phyloP scores from a whole-genome alignment of 2,329 filamentous ascomycete genomes.

The Colletotrichum spaethianum region DNA sequence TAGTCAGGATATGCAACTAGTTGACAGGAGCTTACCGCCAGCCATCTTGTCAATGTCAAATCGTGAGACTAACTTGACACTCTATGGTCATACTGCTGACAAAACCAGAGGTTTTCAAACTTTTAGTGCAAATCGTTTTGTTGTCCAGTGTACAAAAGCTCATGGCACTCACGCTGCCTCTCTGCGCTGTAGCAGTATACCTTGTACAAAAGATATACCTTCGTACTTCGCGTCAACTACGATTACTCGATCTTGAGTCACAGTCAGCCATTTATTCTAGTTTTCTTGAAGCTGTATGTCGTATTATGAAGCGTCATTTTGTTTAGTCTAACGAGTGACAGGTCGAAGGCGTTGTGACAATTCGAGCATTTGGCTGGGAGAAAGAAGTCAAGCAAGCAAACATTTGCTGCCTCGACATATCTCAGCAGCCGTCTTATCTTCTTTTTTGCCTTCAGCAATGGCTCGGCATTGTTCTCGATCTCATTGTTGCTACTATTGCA shows the following conservation, averaged over 20 bases:
- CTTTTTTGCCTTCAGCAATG: conserved; percentile 71
- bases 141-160: conserved; percentile 30
- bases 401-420: conserved; percentile 63
- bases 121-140: conserved; percentile 2
- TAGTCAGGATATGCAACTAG: conserved; percentile 47
- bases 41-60: conserved; percentile 13
- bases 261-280: conserved; percentile 57
- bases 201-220: conserved; percentile 56
- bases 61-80: no score
- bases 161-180: conserved; percentile 47
- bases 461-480: conserved; percentile 66
- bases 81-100: no score
- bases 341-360: conserved; percentile 61
- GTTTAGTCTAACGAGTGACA: background rate
- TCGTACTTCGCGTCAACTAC: conserved; percentile 59
- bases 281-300: conserved; percentile 57
- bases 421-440: conserved; percentile 71
- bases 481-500: conserved; percentile 62
- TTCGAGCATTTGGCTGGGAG: conserved; percentile 71
- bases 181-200: conserved; percentile 46
- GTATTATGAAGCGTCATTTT: no score
- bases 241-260: conserved; percentile 58
- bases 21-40: conserved; percentile 41
- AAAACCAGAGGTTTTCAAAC: conserved; percentile 37
- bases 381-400: conserved; percentile 59